phyloP scores from a whole-genome alignment of 805 yeast genomes.

The Saturnispora sanitii region DNA sequence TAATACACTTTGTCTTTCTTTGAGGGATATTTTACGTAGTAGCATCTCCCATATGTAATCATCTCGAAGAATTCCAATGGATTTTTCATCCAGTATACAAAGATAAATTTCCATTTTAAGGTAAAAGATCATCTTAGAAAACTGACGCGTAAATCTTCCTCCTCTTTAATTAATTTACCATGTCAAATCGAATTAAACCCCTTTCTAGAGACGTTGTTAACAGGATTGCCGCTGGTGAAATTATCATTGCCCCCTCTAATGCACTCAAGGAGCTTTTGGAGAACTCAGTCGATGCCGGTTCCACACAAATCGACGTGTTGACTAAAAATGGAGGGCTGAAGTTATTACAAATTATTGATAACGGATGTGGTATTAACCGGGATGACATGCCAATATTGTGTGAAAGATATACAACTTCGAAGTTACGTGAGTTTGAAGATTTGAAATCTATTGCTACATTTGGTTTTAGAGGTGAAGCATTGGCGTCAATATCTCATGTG shows the following conservation, averaged over 20 bases:
- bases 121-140: background rate
- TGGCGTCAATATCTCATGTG: constrained; percentile 88
- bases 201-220: constrained; percentile 71
- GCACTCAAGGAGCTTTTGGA: constrained; percentile 91
- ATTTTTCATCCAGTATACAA: background rate
- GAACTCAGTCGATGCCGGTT: constrained; percentile 80
- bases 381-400: constrained; percentile 76
- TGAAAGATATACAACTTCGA: constrained; percentile 88
- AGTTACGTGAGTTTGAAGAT: constrained; percentile 66
- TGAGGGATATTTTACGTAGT: constrained; percentile 18
- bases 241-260: constrained; percentile 86
- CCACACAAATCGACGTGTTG: constrained; percentile 63
- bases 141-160: constrained; percentile 1
- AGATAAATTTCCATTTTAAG: constrained; percentile 4
- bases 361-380: constrained; percentile 71
- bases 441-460: constrained; percentile 61
- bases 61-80: constrained; percentile 8
- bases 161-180: background rate
- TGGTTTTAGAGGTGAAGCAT: constrained; percentile 95
- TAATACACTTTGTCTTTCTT: constrained; percentile 33
- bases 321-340: constrained; percentile 92
- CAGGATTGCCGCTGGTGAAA: constrained; percentile 95
- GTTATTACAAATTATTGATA: constrained; percentile 76
- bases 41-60: constrained; percentile 15
- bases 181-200: constrained; percentile 18